Conservation (phyloP, 768 basidiomycete species). For the Xerocomus spinulosus region DNA sequence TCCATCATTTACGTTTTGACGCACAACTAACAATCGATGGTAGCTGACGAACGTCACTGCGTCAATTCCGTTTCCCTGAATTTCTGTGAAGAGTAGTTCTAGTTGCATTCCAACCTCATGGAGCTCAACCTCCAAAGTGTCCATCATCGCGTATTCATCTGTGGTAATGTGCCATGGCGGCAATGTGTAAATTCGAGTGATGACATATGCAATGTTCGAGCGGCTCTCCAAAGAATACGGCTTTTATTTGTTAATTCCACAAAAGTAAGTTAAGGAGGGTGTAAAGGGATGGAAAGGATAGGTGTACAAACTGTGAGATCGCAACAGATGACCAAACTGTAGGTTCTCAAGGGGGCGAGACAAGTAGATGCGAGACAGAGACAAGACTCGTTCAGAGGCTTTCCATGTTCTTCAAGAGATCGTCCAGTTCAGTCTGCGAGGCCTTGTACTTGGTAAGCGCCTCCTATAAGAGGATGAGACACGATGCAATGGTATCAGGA, state of each 20-base stretch:
- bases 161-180: no score
- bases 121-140: background rate
- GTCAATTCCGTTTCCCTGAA: slow-evolving; percentile 86
- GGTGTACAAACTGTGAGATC: slow-evolving; percentile 20
- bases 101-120: background rate
- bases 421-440: slow-evolving; percentile 79
- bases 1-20: background rate
- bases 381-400: slow-evolving; percentile 40
- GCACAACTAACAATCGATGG: slow-evolving; percentile 1
- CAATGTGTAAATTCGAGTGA: no score
- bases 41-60: slow-evolving; percentile 82
- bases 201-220: no score
- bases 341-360: slow-evolving; percentile 4
- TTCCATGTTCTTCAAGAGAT: slow-evolving; percentile 75
- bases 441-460: slow-evolving; percentile 61
- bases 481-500: background rate
- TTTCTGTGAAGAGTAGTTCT: slow-evolving; percentile 47
- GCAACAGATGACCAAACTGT: slow-evolving; percentile 11
- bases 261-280: slow-evolving; percentile 22
- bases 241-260: slow-evolving; percentile 14
- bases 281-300: slow-evolving; percentile 14
- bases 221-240: background rate
- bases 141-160: no score
- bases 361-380: slow-evolving; percentile 3
- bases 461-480: slow-evolving; percentile 48